Evolutionary conservation across 2,329 filamentous ascomycete genomes (phyloP).

Genomic region (Aspergillus quadrilineatus): DNA sequence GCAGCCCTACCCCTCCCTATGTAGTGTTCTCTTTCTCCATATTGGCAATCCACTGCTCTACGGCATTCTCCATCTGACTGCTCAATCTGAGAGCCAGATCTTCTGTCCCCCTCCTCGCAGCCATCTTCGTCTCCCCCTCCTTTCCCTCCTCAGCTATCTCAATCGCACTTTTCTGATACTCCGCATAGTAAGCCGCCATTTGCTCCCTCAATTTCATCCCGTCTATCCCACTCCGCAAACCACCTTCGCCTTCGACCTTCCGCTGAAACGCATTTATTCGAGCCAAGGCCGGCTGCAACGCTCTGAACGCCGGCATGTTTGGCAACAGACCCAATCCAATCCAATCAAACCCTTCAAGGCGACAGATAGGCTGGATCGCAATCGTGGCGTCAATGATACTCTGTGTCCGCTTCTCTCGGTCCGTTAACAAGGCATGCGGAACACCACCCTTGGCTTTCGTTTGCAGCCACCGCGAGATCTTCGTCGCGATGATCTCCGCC

Average conservation of each 20-base stretch:
- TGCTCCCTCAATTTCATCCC: not conserved
- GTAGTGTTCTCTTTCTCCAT: not conserved
- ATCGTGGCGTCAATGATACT: conserved; percentile 22
- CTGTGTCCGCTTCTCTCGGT: conserved; percentile 8
- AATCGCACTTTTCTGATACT: not conserved
- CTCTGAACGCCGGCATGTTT: conserved; percentile 18
- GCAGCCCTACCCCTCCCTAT: too few relatives aligned
- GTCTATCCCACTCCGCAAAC: not conserved
- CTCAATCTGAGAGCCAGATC: not conserved
- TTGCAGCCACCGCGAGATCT: conserved; percentile 27
- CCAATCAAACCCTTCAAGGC: conserved; percentile 25
- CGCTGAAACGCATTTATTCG: conserved; percentile 18
- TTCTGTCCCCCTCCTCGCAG: not conserved
- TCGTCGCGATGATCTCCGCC: conserved; percentile 30
- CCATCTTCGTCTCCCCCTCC: not conserved
- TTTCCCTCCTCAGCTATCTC: not conserved
- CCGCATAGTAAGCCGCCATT: not conserved
- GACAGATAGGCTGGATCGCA: conserved; percentile 15
- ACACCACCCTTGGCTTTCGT: conserved; percentile 18
- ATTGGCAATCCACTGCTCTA: not conserved
- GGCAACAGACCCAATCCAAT: conserved; percentile 25
- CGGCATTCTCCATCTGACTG: not conserved
- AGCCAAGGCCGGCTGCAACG: conserved; percentile 24
- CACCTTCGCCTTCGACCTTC: conserved; percentile 5
- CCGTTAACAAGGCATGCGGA: conserved; percentile 3